Base-by-base conservation (phyloP, 1,139 yeast genomes). In the Yamadazyma sp. region DNA sequence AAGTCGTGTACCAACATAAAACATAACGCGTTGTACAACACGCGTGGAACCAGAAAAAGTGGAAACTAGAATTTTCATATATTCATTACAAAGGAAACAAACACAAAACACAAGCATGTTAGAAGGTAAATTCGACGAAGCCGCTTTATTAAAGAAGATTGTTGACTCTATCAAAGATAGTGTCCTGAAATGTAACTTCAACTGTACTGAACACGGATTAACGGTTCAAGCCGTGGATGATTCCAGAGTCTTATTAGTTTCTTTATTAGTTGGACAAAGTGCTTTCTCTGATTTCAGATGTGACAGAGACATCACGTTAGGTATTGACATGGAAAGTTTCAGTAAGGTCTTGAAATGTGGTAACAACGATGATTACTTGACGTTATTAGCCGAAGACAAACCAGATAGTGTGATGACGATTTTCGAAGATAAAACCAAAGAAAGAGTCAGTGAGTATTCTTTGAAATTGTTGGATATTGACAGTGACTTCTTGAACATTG, bases 201-300 rank as follows among this genome's bases (percentile, higher is more conserved):
- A 91, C 69, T 92, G 98, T 69, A 81, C 95, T 16, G 95, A 87
- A 64, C 81, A 83, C 49, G 99, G 99, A 49, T 84, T 92, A 55
- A 86, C 95, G 15, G 94, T 94, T 17, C 98, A 92, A 70, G 98
- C 98, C 17, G 95, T 92, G 54, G 99, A 92, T 66, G 95, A 89
- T 59, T 89, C 98, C 26, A 88, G 97, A 74, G 97, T 92, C 46
- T 80, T 92, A 50, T 76, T 92, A 52, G 96, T 92, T 33, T 86
- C 96, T 11, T 73, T 92, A 53, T 79, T 87, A 56, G 85, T 92
- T 53, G 96, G 95, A 42, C 81, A 83, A 51, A 91, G 87, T 49
- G 94, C 95, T n/a, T 92, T 92, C 70, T 75, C 81, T 45, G 92
- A 86, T 52, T 92, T 87, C 73, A 83, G 99, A 75, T 91, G 98